Percentiles rank a stretch among this genome's conserved stretches.
These are phyloP conservation scores for Rhodotorula diobovata DNA, from an alignment of 768 basidiomycete genomes.

Conservation along the genomic window DNA sequence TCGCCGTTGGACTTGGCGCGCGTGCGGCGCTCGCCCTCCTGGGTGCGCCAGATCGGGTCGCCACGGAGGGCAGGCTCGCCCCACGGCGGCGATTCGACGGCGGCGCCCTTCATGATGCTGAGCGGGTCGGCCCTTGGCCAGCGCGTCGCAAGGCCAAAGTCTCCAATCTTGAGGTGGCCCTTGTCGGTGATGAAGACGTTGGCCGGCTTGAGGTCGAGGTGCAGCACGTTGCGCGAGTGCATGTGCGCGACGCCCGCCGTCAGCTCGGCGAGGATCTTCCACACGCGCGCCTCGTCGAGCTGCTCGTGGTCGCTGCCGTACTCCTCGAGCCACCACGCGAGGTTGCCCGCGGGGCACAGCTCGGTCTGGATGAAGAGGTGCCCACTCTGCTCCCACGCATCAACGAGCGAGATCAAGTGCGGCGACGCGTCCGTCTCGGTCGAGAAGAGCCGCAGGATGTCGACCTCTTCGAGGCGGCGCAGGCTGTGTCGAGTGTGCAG, in stretches of 20 bases:
- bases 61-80: slow-evolving; percentile 44
- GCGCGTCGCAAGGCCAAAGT: slow-evolving; percentile 96
- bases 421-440: slow-evolving; percentile 47
- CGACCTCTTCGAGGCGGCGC: slow-evolving; percentile 89
- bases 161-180: slow-evolving; percentile 91
- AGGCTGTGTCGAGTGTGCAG: slow-evolving; percentile 39
- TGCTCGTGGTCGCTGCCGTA: slow-evolving; percentile 72
- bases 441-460: slow-evolving; percentile 73
- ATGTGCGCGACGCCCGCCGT: slow-evolving; percentile 84
- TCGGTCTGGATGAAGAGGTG: slow-evolving; percentile 88
- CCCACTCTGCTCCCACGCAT: slow-evolving; percentile 93
- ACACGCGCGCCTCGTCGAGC: slow-evolving; percentile 85
- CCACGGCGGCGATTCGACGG: slow-evolving; percentile 37
- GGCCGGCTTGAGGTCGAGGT: slow-evolving; percentile 94
- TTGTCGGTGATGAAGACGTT: slow-evolving; percentile 86
- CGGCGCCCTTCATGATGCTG: slow-evolving; percentile 41
- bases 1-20: slow-evolving; percentile 41
- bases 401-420: slow-evolving; percentile 80
- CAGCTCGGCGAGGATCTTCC: slow-evolving; percentile 91
- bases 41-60: slow-evolving; percentile 27
- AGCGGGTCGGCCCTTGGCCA: slow-evolving; percentile 64
- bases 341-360: slow-evolving; percentile 86
- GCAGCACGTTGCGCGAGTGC: slow-evolving; percentile 80
- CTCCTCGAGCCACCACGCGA: slow-evolving; percentile 83
- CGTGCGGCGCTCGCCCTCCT: slow-evolving; percentile 29